Percentiles rank a stretch among this genome's conserved stretches.
Evolutionary conservation across 371 early-diverging fungal genomes (phyloP).

Genomic region (Thermomucor indicae-seudaticae): DNA sequence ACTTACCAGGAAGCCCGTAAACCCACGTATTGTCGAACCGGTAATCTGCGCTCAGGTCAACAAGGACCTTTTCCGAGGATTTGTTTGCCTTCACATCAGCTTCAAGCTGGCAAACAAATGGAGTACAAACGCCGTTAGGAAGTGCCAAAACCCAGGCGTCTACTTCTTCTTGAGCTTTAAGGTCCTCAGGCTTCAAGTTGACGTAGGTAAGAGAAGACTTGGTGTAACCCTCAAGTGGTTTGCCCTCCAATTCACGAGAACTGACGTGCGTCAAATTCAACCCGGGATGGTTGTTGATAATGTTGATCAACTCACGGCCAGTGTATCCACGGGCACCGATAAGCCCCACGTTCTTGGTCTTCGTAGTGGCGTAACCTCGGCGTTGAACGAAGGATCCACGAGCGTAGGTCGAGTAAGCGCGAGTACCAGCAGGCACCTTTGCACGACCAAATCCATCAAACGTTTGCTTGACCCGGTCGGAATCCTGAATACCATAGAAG

Average conservation of each 20-base stretch:
- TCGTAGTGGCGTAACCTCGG: conserved; percentile 46
- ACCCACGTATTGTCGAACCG: conserved; percentile 86
- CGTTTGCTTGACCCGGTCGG: conserved; percentile 62
- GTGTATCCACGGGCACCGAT: conserved; percentile 97
- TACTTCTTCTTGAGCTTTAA: conserved; percentile 65
- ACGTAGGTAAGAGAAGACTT: conserved; percentile 68
- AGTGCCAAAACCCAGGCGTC: conserved; percentile 95
- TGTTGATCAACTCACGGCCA: conserved; percentile 88
- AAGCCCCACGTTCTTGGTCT: conserved; percentile 71
- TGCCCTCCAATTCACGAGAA: conserved; percentile 90
- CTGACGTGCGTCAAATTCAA: conserved; percentile 84
- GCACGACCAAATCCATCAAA: conserved; percentile 21
- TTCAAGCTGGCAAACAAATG: conserved; percentile 85
- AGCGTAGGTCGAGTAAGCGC: conserved; percentile 33
- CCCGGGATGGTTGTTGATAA: conserved; percentile 83
- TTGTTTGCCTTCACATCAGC: conserved; percentile 43
- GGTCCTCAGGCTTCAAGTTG: conserved; percentile 73
- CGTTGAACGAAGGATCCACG: conserved; percentile 24
- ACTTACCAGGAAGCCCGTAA: conserved; percentile 82
- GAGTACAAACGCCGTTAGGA: conserved; percentile 89
- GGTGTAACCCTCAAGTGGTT: conserved; percentile 74
- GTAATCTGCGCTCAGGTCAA: conserved; percentile 93
- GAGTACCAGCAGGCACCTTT: conserved; percentile 14
- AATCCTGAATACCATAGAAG: conserved; percentile 87
- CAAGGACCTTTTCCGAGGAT: conserved; percentile 58